Evolutionary conservation across 2,329 filamentous ascomycete genomes (phyloP).

Genomic region (Cryphonectria nitschkei): DNA sequence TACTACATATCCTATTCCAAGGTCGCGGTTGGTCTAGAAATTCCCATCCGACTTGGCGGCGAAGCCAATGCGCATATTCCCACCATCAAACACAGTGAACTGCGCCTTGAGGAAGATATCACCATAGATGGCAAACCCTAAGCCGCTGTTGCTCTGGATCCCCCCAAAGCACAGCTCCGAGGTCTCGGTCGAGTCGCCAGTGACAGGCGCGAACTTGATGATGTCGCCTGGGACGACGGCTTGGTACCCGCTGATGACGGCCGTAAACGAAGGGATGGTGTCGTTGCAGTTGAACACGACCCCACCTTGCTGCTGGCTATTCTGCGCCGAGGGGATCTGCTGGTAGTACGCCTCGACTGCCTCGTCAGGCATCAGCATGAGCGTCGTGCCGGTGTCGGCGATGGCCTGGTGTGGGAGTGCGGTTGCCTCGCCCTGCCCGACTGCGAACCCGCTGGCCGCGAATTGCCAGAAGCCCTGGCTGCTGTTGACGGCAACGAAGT

Average conservation of each 20-base stretch:
- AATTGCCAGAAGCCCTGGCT: conserved; percentile 66
- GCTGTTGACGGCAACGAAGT: conserved; percentile 58
- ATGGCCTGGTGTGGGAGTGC: conserved; percentile 54
- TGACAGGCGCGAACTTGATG: conserved; percentile 50
- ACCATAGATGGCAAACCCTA: conserved; percentile 68
- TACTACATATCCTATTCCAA: not conserved
- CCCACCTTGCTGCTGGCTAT: conserved; percentile 51
- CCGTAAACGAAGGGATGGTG: conserved; percentile 37
- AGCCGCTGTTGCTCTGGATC: conserved; percentile 60
- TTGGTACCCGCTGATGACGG: conserved; percentile 53
- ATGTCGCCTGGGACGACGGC: conserved; percentile 49
- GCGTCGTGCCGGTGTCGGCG: conserved; percentile 69
- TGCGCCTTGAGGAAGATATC: conserved; percentile 72
- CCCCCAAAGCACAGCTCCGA: conserved; percentile 65
- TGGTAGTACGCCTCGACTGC: conserved; percentile 61
- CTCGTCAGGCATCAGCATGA: conserved; percentile 57
- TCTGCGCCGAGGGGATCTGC: conserved; percentile 52
- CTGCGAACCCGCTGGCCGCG: conserved; percentile 55
- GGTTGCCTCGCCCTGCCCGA: conserved; percentile 47
- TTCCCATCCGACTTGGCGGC: conserved; percentile 41
- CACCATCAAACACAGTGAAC: conserved; percentile 66
- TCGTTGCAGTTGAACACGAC: conserved; percentile 40
- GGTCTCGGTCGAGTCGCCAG: conserved; percentile 56
- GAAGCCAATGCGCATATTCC: conserved; percentile 51
- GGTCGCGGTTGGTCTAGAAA: not conserved